These are phyloP conservation scores for Boletus pseudopeckii DNA, from an alignment of 768 basidiomycete species.

Conservation along the genomic window DNA sequence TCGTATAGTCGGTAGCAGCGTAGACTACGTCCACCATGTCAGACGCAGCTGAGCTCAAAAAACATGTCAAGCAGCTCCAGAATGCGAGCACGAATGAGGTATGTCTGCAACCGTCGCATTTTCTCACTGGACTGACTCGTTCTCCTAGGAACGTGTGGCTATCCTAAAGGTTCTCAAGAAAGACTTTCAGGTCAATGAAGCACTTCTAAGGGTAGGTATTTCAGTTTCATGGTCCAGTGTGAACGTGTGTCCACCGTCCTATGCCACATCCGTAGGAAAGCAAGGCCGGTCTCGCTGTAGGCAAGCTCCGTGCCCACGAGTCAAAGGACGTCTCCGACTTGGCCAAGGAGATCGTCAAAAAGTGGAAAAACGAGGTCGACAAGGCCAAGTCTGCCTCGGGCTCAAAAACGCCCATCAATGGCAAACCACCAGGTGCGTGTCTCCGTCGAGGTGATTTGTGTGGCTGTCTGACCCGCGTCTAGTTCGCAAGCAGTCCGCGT, in stretches of 20 bases:
- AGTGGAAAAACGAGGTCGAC: constrained; percentile 89
- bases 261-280: constrained; percentile 59
- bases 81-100: constrained; percentile 55
- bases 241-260: constrained; percentile 3
- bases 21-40: constrained; percentile 27
- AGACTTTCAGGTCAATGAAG: constrained; percentile 66
- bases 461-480: background rate
- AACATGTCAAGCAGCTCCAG: constrained; percentile 78
- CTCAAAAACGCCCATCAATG: constrained; percentile 12
- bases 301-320: constrained; percentile 76
- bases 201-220: constrained; percentile 65
- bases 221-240: background rate
- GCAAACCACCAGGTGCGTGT: constrained; percentile 38
- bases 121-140: background rate
- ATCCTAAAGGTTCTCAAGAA: constrained; percentile 63
- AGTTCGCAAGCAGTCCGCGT: constrained; percentile 35
- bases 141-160: constrained; percentile 58
- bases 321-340: constrained; percentile 72
- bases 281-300: constrained; percentile 88
- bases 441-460: too few relatives aligned
- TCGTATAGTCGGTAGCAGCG: constrained; percentile 19
- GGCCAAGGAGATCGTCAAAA: constrained; percentile 88
- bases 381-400: constrained; percentile 45
- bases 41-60: constrained; percentile 62
- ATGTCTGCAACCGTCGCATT: constrained; percentile 22